Percentiles rank a stretch among this genome's conserved stretches.
phyloP scores from a whole-genome alignment of 1,139 yeast species.

The Yamadazyma aaseri region DNA sequence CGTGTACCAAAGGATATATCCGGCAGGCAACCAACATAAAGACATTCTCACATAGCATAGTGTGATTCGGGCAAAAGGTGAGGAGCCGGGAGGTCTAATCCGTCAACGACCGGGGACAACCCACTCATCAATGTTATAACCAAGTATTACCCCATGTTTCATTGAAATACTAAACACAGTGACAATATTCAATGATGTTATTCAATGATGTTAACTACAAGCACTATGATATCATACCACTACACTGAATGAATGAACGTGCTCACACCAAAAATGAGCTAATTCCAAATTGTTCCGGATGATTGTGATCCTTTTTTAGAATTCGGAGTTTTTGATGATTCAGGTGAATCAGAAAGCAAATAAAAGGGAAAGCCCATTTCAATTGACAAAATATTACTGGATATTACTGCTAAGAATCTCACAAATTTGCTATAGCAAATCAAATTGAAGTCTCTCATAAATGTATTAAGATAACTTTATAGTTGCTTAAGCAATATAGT shows the following conservation, averaged over 20 bases:
- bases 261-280: conserved; percentile 3
- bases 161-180: not conserved
- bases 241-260: conserved; percentile 1
- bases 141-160: conserved; percentile 5
- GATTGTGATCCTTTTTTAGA: conserved; percentile 20
- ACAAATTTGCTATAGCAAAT: too few species aligned
- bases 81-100: not conserved
- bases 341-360: too few species aligned
- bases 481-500: too few species aligned
- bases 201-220: conserved; percentile 1
- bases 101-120: conserved; percentile 10
- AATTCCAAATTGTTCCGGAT: conserved; percentile 18
- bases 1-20: too few species aligned
- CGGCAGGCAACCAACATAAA: too few species aligned
- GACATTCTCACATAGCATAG: too few species aligned
- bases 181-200: too few species aligned
- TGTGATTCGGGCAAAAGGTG: conserved; percentile 11
- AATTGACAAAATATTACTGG: not conserved
- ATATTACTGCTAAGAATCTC: not conserved
- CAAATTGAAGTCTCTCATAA: too few species aligned
- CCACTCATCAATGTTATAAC: conserved; percentile 6
- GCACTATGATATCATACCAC: conserved; percentile 10
- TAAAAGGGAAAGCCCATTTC: not conserved
- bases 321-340: conserved; percentile 10
- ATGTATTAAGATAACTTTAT: too few species aligned